A percentile compares a stretch with the other conserved stretches of the same genome.
These are phyloP conservation scores for Phytophthora gonapodyides DNA, from an alignment of 352 stramenopile species.

Conservation along the genomic window DNA sequence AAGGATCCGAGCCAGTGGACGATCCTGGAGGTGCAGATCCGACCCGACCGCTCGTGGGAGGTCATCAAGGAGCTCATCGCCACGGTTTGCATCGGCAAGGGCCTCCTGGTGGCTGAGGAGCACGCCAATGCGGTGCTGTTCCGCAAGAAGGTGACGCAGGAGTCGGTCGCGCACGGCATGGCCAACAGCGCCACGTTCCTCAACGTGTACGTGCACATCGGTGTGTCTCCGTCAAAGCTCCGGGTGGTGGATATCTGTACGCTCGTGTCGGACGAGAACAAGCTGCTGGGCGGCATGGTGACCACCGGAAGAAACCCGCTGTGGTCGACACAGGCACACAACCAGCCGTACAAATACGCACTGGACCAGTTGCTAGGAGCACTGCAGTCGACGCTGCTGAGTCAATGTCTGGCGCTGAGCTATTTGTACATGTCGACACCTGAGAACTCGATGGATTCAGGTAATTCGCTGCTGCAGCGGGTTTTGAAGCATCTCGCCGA, in stretches of 20 bases:
- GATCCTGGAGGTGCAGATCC: conserved; percentile 73
- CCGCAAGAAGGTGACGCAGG: conserved; percentile 66
- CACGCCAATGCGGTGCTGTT: conserved; percentile 67
- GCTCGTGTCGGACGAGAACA: conserved; percentile 66
- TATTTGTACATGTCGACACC: conserved; percentile 79
- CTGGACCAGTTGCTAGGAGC: conserved; percentile 71
- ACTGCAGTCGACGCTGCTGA: conserved; percentile 71
- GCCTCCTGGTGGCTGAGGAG: conserved; percentile 65
- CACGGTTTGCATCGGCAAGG: conserved; percentile 79
- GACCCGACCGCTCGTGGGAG: conserved; percentile 70
- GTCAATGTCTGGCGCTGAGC: conserved; percentile 69
- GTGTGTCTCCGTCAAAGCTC: conserved; percentile 78
- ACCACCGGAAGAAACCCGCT: conserved; percentile 42
- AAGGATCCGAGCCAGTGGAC: conserved; percentile 68
- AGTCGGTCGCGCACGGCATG: conserved; percentile 67
- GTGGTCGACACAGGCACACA: conserved; percentile 41
- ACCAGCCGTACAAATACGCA: conserved; percentile 51
- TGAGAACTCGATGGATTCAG: conserved; percentile 67
- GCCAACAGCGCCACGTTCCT: conserved; percentile 69
- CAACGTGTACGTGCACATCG: conserved; percentile 74
- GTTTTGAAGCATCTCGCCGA: not conserved
- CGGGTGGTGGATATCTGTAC: conserved; percentile 74
- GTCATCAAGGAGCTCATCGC: conserved; percentile 82
- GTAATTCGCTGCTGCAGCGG: conserved; percentile 22
- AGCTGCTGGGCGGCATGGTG: conserved; percentile 61